These are phyloP conservation scores for Fusarium nurragi DNA, from an alignment of 2,329 filamentous ascomycete genomes.

Conservation along the genomic window DNA sequence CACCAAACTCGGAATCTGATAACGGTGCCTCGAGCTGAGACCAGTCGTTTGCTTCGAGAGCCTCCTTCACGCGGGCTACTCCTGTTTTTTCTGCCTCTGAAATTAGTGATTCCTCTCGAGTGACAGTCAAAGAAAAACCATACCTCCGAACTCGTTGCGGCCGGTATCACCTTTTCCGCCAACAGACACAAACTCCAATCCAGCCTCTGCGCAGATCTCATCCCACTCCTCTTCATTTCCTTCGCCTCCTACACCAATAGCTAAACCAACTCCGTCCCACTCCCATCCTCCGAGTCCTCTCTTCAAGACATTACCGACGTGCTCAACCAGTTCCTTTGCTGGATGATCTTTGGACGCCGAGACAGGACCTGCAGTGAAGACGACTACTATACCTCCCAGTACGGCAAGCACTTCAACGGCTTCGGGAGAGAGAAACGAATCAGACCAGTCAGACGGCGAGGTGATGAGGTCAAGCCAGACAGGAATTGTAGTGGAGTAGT, in stretches of 20 bases:
- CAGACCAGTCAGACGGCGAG: constrained; percentile 63
- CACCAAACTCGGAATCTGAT: constrained; percentile 45
- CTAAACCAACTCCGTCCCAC: constrained; percentile 73
- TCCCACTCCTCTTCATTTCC: constrained; percentile 67
- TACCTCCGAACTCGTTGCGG: constrained; percentile 69
- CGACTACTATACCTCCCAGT: constrained; percentile 66
- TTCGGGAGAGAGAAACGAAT: constrained; percentile 67
- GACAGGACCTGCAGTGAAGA: constrained; percentile 47
- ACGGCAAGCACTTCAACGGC: constrained; percentile 69
- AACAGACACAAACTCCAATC: constrained; percentile 71
- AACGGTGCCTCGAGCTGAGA: constrained; percentile 46
- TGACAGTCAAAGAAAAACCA: constrained; percentile 25
- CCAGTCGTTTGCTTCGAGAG: constrained; percentile 74
- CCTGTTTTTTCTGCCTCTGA: constrained; percentile 63
- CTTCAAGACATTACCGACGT: constrained; percentile 64
- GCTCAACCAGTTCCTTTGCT: constrained; percentile 56
- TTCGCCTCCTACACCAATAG: constrained; percentile 63
- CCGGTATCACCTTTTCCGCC: constrained; percentile 50
- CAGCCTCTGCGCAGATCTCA: constrained; percentile 64
- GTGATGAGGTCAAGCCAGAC: constrained; percentile 73
- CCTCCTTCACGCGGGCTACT: constrained; percentile 67
- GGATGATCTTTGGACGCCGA: constrained; percentile 21
- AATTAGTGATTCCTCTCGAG: constrained; percentile 29
- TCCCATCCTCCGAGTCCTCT: constrained; percentile 67
- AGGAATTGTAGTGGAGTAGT: constrained; percentile 69